A percentile compares a stretch with the other conserved stretches of the same genome.
phyloP scores from a whole-genome alignment of 2,329 filamentous ascomycete species.

The Teratosphaeria nubilosa region DNA sequence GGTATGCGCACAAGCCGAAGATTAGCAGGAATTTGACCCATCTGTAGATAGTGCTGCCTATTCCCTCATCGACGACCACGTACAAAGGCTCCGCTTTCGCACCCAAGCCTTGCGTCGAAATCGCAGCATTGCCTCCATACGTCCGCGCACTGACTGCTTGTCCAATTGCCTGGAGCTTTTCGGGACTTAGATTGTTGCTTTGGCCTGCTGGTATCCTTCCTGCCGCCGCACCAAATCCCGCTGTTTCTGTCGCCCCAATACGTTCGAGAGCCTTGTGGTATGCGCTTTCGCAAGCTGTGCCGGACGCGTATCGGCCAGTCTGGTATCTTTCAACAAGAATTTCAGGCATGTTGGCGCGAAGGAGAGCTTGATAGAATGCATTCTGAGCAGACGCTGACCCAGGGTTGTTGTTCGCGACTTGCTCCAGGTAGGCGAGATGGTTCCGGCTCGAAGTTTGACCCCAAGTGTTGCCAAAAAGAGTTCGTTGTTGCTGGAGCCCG shows the following conservation, averaged over 20 bases:
- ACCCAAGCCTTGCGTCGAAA: conserved; percentile 50
- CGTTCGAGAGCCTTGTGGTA: conserved; percentile 66
- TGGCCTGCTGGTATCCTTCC: conserved; percentile 25
- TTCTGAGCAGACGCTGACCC: conserved; percentile 80
- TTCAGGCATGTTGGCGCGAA: conserved; percentile 86
- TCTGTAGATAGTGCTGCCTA: conserved; percentile 69
- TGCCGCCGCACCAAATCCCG: conserved; percentile 10
- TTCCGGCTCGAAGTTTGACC: conserved; percentile 38
- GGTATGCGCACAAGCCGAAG: conserved; percentile 69
- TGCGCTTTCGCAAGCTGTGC: conserved; percentile 62
- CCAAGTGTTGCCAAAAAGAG: conserved; percentile 31
- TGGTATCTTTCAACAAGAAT: conserved; percentile 87
- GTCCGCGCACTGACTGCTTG: conserved; percentile 69
- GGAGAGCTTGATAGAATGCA: conserved; percentile 82
- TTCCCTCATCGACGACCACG: conserved; percentile 87
- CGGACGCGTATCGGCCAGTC: conserved; percentile 74
- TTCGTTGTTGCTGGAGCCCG: conserved; percentile 34
- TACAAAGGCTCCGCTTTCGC: conserved; percentile 77
- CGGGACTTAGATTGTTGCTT: conserved; percentile 40
- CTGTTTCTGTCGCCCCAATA: conserved; percentile 41
- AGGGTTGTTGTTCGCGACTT: conserved; percentile 87
- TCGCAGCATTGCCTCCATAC: conserved; percentile 55
- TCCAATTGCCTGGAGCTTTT: conserved; percentile 66
- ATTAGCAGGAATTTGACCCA: conserved; percentile 81
- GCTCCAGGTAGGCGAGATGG: conserved; percentile 74